Percentiles rank a stretch among this genome's conserved stretches.
Conservation (phyloP, 2,329 filamentous ascomycete genomes). For the Botrytis cinerea region DNA sequence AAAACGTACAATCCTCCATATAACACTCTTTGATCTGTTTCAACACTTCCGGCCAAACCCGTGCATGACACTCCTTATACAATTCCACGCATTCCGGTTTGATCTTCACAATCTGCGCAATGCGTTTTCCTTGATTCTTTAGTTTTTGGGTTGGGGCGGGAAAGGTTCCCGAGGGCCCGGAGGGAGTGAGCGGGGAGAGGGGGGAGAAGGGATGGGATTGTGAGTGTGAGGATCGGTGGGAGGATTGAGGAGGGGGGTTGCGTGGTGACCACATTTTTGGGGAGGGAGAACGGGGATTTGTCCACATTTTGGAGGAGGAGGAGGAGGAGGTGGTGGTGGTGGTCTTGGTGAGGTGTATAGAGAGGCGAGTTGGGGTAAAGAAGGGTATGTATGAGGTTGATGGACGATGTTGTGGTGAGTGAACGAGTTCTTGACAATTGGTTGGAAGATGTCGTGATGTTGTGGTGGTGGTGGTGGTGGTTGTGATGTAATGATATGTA, state of each 20-base stretch:
- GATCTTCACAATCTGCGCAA: slow-evolving; percentile 73
- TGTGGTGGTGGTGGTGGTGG: too few species aligned
- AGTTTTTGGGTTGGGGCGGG: slow-evolving; percentile 31
- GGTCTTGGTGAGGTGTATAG: neutral
- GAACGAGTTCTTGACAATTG: neutral
- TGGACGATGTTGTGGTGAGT: neutral
- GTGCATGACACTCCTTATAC: slow-evolving; percentile 73
- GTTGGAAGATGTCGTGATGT: neutral
- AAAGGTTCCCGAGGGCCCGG: slow-evolving; percentile 2
- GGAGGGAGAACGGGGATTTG: slow-evolving; percentile 6
- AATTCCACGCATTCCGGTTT: slow-evolving; percentile 65
- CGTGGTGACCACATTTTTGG: slow-evolving; percentile 17
- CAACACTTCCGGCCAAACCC: slow-evolving; percentile 76
- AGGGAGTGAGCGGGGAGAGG: slow-evolving; percentile 30
- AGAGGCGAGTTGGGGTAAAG: neutral
- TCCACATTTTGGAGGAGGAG: slow-evolving; percentile 7
- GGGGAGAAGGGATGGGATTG: slow-evolving; percentile 27
- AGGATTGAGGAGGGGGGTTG: slow-evolving; percentile 8
- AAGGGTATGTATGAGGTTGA: neutral
- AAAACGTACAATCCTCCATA: slow-evolving; percentile 66
- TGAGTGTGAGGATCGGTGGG: neutral
- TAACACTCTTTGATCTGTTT: slow-evolving; percentile 75
- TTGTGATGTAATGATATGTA: neutral
- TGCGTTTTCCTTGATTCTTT: slow-evolving; percentile 52
- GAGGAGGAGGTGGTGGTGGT: neutral